Base-by-base conservation (phyloP, 2,329 filamentous ascomycete species). In the Aspergillus uvarum region DNA sequence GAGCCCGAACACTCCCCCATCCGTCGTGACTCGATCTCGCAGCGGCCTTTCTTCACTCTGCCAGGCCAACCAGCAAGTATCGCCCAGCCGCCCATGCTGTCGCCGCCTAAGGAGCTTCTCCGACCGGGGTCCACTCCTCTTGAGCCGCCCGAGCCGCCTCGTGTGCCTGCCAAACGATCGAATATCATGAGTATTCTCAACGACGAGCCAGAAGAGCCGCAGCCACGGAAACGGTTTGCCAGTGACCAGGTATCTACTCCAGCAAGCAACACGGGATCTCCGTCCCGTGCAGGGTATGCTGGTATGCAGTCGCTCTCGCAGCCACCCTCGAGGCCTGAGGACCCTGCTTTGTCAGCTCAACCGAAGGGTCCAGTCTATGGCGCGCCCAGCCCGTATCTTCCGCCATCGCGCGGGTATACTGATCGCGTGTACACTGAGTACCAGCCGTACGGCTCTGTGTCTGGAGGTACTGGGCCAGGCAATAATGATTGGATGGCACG, bases 111-210 rank as follows among this genome's bases (percentile, higher is more conserved):
- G 64, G 76, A 78, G 44, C 47, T 58, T n/a, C 59, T 69, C 29
- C 75, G 75, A 31, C 66, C 72, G 16, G 73, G 67, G 44, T 71
- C 72, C 5, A 74, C 73, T 19, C 69, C 72, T 6, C 62, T 61
- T 8, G 70, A 71, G 47, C 58, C 66, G 6, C 64, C 72, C 4
- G 79, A 80, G 55, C 68, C 71, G 47, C 69, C 75, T 53, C 76
- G 75, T 50, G 74, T 78, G 4, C 78, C 79, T 24, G 77, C 76
- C 1, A 82, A 82, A 65, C 76, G 79, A 44, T 82, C 79, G 2
- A 82, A 81, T 63, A 80, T 82, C 50, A 79, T 80, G 73, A 79
- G 72, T 59, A 77, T 82, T 47, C 68, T 82, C 35, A 82, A 82
- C 61, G 78, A 80, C 53, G 80, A 81, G 58, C 75, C 79, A 0